phyloP scores from a whole-genome alignment of 805 yeast genomes.

The Nematodospora valgi region DNA sequence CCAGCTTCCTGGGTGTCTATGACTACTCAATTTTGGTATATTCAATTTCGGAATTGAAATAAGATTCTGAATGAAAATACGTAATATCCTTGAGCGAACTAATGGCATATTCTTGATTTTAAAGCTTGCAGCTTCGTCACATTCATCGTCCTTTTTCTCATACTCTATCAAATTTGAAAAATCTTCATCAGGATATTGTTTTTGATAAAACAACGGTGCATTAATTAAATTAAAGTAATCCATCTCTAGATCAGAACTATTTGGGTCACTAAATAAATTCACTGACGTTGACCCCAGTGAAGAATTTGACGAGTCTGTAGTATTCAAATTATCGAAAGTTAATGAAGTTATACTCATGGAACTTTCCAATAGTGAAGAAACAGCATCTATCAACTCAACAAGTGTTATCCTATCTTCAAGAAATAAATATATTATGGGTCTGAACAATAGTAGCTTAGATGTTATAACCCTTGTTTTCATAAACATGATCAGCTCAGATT shows the following conservation, averaged over 20 bases:
- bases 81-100: constrained; percentile 24
- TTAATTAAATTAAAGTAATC: constrained; percentile 19
- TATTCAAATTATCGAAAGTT: not conserved
- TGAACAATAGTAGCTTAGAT: constrained; percentile 29
- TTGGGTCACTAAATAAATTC: constrained; percentile 4
- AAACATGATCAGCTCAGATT: constrained; percentile 35
- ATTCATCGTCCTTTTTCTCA: constrained; percentile 11
- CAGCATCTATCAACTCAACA: constrained; percentile 25
- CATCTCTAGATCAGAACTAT: constrained; percentile 13
- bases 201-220: constrained; percentile 27
- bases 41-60: constrained; percentile 30
- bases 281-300: constrained; percentile 7
- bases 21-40: constrained; percentile 33
- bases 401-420: constrained; percentile 26
- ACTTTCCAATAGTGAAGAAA: constrained; percentile 15
- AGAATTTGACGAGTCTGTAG: constrained; percentile 11
- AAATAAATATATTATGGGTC: constrained; percentile 33
- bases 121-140: constrained; percentile 12
- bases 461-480: constrained; percentile 34
- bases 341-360: not conserved
- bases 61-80: constrained; percentile 24
- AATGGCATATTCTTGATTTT: constrained; percentile 17
- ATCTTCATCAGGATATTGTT: constrained; percentile 28
- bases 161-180: constrained; percentile 23
- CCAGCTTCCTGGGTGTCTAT: constrained; percentile 42